Percentiles rank a stretch among this genome's conserved stretches.
Conservation (phyloP, 495 filamentous ascomycete species). For the Aspergillus nidulans region DNA sequence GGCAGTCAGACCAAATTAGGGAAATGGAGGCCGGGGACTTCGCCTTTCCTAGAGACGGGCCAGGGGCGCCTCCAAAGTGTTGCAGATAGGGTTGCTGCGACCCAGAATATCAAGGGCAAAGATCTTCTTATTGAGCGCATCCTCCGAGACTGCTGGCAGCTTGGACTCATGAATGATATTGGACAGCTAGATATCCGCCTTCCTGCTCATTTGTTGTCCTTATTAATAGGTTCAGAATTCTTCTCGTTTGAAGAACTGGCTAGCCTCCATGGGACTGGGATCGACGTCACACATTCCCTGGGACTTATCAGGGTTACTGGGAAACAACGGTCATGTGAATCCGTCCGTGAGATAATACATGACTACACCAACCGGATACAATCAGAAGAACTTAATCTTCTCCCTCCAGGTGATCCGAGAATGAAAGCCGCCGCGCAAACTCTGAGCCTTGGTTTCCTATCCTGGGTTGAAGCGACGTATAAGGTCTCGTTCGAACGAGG, state of each 20-base stretch:
- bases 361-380: constrained; percentile 34
- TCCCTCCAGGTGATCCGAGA: constrained; percentile 4
- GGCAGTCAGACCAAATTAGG: background rate
- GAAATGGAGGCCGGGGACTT: constrained; percentile 31
- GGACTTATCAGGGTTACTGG: constrained; percentile 41
- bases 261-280: constrained; percentile 33
- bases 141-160: constrained; percentile 41
- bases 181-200: constrained; percentile 42
- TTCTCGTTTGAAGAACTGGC: constrained; percentile 45
- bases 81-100: constrained; percentile 12
- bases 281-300: constrained; percentile 35
- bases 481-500: constrained; percentile 24
- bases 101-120: constrained; percentile 27
- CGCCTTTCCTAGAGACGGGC: constrained; percentile 19
- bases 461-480: constrained; percentile 32
- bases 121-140: constrained; percentile 33
- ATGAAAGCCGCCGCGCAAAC: constrained; percentile 10
- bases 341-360: constrained; percentile 37
- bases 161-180: constrained; percentile 32
- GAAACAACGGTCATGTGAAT: constrained; percentile 30
- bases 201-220: constrained; percentile 17
- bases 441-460: constrained; percentile 25
- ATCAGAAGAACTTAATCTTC: constrained; percentile 24
- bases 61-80: background rate
- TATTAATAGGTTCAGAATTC: constrained; percentile 29